Conservation (phyloP, 176 grass and related monocot genomes). For the Ampelocalamus luodianensis region DNA sequence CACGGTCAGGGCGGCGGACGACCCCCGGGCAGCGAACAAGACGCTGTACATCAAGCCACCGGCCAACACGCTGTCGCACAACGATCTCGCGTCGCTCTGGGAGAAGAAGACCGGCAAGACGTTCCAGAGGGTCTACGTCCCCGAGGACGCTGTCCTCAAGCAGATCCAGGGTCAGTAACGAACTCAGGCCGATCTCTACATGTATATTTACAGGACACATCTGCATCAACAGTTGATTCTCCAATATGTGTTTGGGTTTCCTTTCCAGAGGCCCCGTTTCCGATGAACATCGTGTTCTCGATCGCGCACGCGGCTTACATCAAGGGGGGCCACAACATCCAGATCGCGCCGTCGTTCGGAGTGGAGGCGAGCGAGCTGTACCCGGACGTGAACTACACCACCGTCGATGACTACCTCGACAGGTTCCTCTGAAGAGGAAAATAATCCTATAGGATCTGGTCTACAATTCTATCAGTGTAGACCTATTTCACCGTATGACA, state of each 20-base stretch:
- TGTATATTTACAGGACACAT: neutral
- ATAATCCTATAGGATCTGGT: too few species aligned
- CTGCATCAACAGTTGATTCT: neutral
- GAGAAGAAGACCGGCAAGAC: too few species aligned
- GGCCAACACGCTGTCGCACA: conserved; percentile 25
- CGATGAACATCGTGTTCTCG: conserved; percentile 40
- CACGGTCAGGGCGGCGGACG: too few species aligned
- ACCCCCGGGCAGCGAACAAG: conserved; percentile 51
- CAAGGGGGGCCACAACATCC: conserved; percentile 56
- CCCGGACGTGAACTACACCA: conserved; percentile 73
- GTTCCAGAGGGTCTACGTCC: neutral
- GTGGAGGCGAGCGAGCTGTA: conserved; percentile 65
- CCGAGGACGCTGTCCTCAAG: conserved; percentile 19
- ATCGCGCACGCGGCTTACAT: conserved; percentile 59
- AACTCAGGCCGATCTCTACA: too few species aligned
- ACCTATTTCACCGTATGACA: too few species aligned
- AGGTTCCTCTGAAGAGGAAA: conserved; percentile 52
- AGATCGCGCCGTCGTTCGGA: conserved; percentile 60
- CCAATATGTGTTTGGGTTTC: too few species aligned
- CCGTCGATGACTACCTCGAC: conserved; percentile 66
- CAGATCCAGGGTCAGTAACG: too few species aligned
- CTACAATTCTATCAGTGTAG: too few species aligned
- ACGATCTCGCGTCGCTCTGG: too few species aligned
- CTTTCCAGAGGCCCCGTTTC: conserved; percentile 43
- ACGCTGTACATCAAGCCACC: conserved; percentile 46